Base-by-base conservation (phyloP, 371 early-diverging fungal species). In the Caulochytrium protostelioides region DNA sequence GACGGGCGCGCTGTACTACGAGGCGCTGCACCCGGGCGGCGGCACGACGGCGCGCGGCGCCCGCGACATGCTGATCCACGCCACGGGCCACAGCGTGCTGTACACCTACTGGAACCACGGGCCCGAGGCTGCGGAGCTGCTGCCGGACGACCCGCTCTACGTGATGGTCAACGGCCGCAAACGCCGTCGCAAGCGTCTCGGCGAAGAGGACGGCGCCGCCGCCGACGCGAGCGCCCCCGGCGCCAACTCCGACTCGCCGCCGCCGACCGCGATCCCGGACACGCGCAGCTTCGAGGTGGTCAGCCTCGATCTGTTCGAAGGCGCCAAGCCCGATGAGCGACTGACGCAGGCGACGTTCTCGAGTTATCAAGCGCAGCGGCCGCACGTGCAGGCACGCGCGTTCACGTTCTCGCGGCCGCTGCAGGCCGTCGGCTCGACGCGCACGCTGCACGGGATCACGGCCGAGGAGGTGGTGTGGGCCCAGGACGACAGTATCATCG, bases 41-140 rank as follows among this genome's bases (percentile, higher is more conserved):
- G 74, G 72, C 1, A 15, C 36, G n/a, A 37, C 40, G 8, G 22
- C 34, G 1, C 22, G 31, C 5, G 43, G 29, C 7, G 30, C 33
- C 10, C 27, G 35, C 7, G 39, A 42, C 7, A 10, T 22, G 49
- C 44, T n/a, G 37, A 38, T n/a, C 12, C 54, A 16, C 8, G 25
- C 34, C 24, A 35, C 10, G 52, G 65, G 52, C 52, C 59, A 76
- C 53, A 46, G 74, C 3, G 65, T 85, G n/a, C 65, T 87, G 6
- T 77, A 80, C 48, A 70, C 78, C 21, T 83, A 74, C 53, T 92
- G 82, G 80, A 79, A 76, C 42, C 74, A 78, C 30, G 79, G 37
- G 24, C 56, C 46, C 37, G 60, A 44, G 66, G 82, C 29, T 67
- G 65, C 38, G 59, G 65, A 47, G 58, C 18, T 6, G 6, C 31